These are phyloP conservation scores for Lentinula sp. DNA, from an alignment of 768 basidiomycete species.

Conservation along the genomic window DNA sequence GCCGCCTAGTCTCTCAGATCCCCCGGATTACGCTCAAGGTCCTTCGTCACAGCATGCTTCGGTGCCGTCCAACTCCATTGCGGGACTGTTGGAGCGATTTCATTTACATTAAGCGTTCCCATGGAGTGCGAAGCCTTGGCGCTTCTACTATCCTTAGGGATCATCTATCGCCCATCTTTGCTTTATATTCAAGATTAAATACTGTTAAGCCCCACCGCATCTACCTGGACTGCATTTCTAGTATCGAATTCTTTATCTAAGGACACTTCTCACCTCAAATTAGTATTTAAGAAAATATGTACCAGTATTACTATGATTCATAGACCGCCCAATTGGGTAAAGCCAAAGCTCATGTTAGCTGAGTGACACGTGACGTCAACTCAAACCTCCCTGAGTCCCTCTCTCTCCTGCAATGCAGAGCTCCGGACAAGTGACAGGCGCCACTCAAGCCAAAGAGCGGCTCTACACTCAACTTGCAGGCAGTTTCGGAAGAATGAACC, in stretches of 20 bases:
- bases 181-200: no score
- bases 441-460: constrained; percentile 74
- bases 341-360: neutral
- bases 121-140: no score
- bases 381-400: neutral
- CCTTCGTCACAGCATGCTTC: neutral
- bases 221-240: no score
- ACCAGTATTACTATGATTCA: no score
- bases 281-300: no score
- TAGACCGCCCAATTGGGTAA: neutral
- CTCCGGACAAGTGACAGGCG: constrained; percentile 34
- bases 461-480: constrained; percentile 74
- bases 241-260: no score
- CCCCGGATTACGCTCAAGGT: neutral
- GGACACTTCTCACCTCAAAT: no score
- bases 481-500: constrained; percentile 61
- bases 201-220: no score
- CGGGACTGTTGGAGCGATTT: neutral
- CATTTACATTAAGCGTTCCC: neutral
- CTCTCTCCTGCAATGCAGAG: neutral
- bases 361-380: neutral
- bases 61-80: neutral
- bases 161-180: no score
- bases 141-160: neutral
- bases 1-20: neutral